Conservation (phyloP, 495 filamentous ascomycete genomes). For the Penicillium coprophilum region DNA sequence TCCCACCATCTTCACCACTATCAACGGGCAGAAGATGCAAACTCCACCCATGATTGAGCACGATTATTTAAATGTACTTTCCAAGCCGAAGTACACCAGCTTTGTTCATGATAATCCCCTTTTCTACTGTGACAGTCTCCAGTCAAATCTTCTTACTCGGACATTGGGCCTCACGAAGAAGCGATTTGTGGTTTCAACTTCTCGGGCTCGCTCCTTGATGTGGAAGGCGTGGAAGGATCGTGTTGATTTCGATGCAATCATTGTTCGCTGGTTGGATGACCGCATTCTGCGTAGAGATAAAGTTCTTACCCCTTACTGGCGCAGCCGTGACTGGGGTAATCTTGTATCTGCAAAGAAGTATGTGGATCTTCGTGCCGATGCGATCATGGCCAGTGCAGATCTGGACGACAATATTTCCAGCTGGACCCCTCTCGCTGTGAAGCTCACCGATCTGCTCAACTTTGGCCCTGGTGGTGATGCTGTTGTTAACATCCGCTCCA, state of each 20-base stretch:
- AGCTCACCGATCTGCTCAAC: conserved; percentile 61
- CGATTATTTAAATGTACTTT: conserved; percentile 55
- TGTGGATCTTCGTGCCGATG: conserved; percentile 55
- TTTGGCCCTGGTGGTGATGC: conserved; percentile 64
- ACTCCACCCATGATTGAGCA: conserved; percentile 61
- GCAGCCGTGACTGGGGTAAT: conserved; percentile 53
- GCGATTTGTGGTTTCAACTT: conserved; percentile 56
- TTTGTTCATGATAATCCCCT: conserved; percentile 60
- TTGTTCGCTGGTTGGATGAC: conserved; percentile 64
- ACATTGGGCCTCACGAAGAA: conserved; percentile 50
- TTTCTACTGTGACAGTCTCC: conserved; percentile 49
- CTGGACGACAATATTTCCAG: conserved; percentile 58
- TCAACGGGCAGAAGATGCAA: conserved; percentile 54
- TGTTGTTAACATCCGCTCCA: conserved; percentile 43
- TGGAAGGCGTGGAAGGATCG: conserved; percentile 66
- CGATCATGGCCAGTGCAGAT: conserved; percentile 61
- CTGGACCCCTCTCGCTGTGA: conserved; percentile 61
- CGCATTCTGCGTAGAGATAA: conserved; percentile 55
- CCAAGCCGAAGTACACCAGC: conserved; percentile 54
- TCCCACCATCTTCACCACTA: conserved; percentile 56
- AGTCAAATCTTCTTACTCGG: conserved; percentile 47
- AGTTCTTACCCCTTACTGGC: conserved; percentile 59
- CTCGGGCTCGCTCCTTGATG: conserved; percentile 57
- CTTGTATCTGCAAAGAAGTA: conserved; percentile 55
- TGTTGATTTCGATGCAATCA: conserved; percentile 58